These are phyloP conservation scores for Cystoisospora suis DNA, from an alignment of 169 alveolate genomes.

Conservation along the genomic window DNA sequence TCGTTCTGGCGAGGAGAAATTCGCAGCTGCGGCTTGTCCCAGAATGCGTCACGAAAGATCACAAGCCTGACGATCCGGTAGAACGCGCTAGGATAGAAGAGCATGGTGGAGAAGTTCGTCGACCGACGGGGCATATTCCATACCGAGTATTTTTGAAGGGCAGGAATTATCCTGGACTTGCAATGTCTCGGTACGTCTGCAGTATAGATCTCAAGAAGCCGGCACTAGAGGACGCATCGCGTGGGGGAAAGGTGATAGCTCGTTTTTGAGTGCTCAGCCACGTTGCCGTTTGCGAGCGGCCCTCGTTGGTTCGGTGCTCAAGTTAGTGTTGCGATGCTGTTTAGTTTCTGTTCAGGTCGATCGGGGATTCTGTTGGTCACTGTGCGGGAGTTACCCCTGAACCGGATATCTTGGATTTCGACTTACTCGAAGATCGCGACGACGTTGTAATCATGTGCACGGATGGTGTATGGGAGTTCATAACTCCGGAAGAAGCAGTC, in stretches of 20 bases:
- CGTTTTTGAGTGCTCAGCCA: too few relatives aligned
- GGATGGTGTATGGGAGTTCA: constrained; percentile 88
- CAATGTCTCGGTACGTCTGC: constrained; percentile 84
- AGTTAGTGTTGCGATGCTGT: too few relatives aligned
- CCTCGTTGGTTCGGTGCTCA: too few relatives aligned
- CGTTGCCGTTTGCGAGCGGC: too few relatives aligned
- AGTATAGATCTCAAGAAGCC: too few relatives aligned
- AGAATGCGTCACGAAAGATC: constrained; percentile 37
- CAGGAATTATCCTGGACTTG: constrained; percentile 86
- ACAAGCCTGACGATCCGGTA: constrained; percentile 38
- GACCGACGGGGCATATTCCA: constrained; percentile 72
- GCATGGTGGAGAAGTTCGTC: constrained; percentile 47
- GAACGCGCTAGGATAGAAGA: background rate
- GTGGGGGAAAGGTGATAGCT: too few relatives aligned
- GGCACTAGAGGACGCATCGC: too few relatives aligned
- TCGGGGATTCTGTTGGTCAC: constrained; percentile 62
- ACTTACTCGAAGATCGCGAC: constrained; percentile 69
- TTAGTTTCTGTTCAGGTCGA: constrained; percentile 70
- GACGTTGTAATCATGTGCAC: constrained; percentile 80
- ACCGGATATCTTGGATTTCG: constrained; percentile 45
- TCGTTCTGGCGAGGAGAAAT: constrained; percentile 76
- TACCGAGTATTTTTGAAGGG: constrained; percentile 85
- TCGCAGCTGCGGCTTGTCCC: constrained; percentile 25
- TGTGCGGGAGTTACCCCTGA: constrained; percentile 52
- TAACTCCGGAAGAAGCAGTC: constrained; percentile 83